Evolutionary conservation across 441 rosid species (phyloP), one percentile per base, ranked within the genome.

Genomic region (Croton laevigatus): DNA sequence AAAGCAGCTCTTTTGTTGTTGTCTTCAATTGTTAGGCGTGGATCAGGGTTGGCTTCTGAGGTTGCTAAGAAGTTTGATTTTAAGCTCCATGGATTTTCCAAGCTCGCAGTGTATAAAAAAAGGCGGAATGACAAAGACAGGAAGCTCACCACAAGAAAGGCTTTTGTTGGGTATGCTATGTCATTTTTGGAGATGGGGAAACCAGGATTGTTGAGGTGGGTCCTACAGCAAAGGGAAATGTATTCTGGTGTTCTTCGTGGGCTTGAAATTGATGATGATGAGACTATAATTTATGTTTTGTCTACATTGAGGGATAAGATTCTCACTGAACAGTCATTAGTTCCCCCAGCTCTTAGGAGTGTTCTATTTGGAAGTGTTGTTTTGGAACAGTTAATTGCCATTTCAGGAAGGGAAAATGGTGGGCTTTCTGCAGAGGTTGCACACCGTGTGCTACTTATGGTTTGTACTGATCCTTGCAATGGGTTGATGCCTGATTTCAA

Each of bases 121-220:
- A 78, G 79, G 85, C 78, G 79, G 63, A 51, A 52, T 68, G 87
- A 80, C 22, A 82, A 80, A 80, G 81, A 76, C 57, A 78, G 53
- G 80, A 88, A 86, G 78, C 78, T 78, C 64, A 82, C 85, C 4
- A 84, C 93, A 0, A 90, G 97, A 78, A 88, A 76, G 83, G 82
- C 91, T 1, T 91, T 89, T 85, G 85, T 91, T 70, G 78, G 81
- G 69, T 93, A 87, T 81, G 97, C 97, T 55, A 84, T 93, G 85
- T 90, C 98, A 0, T 96, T 96, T 81, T 81, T 93, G 85, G 96
- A 91, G 78, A 82, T 86, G 73, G 98, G 94, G 76, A 91, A 85
- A 62, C 96, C 97, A 0, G 88, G 89, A 44, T 81, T 96, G 77
- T 67, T 96, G 84, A 86, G 89, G 79, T 86, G 87, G 88, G 72